Percentiles rank a stretch among this genome's conserved stretches.
Evolutionary conservation across 768 basidiomycete species (phyloP).

Genomic region (Leucosporidium scottii): DNA sequence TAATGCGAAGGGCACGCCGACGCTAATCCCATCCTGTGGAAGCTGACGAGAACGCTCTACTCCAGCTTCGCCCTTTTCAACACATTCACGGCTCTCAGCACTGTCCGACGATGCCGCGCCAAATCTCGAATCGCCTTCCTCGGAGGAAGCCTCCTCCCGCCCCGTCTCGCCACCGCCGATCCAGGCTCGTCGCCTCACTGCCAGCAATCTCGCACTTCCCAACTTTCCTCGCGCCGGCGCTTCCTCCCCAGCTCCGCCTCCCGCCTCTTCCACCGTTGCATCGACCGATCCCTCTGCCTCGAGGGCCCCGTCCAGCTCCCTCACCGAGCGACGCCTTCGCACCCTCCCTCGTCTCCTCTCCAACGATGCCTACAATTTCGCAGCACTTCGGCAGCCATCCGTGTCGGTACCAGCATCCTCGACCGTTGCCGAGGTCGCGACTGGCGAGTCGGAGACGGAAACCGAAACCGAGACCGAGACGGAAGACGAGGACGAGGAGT

Average conservation of each 20-base stretch:
- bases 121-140: too few species aligned
- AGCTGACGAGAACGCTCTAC: too few species aligned
- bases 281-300: constrained; percentile 5
- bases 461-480: constrained; percentile 27
- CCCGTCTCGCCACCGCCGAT: neutral
- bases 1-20: too few species aligned
- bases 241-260: neutral
- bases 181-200: neutral
- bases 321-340: constrained; percentile 2
- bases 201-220: constrained; percentile 2
- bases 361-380: neutral
- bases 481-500: neutral
- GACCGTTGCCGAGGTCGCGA: constrained; percentile 38
- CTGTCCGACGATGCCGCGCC: too few species aligned
- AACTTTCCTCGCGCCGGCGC: neutral
- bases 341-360: constrained; percentile 24
- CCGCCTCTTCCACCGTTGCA: neutral
- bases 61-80: too few species aligned
- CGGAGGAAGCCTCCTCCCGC: too few species aligned
- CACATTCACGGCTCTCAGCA: too few species aligned
- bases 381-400: neutral
- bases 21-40: too few species aligned
- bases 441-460: constrained; percentile 41
- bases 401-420: neutral
- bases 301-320: neutral